A percentile compares a stretch with the other conserved stretches of the same genome.
phyloP scores from a whole-genome alignment of 805 yeast genomes.

The Schwanniomyces pseudopolymorphus region DNA sequence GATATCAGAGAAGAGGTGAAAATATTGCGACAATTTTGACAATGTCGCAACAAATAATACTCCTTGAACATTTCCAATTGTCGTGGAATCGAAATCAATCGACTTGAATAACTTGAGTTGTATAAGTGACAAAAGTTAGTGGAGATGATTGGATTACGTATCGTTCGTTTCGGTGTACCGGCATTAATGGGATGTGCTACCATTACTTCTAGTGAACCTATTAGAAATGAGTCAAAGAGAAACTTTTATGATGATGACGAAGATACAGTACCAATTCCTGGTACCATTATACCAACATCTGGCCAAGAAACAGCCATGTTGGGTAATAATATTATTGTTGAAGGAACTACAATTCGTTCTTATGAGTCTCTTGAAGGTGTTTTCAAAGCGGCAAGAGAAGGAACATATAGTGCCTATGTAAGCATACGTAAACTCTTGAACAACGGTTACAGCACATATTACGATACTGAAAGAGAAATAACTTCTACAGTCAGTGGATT shows the following conservation, averaged over 20 bases:
- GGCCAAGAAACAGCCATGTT: constrained; percentile 41
- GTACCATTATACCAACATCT: constrained; percentile 46
- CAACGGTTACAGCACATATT: constrained; percentile 48
- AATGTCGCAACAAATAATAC: neutral
- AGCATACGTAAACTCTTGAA: constrained; percentile 36
- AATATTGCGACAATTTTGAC: neutral
- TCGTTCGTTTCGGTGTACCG: constrained; percentile 4
- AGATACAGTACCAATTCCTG: constrained; percentile 48
- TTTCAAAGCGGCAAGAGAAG: constrained; percentile 49
- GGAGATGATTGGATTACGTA: constrained; percentile 6
- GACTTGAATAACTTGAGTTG: neutral
- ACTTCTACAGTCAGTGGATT: constrained; percentile 62
- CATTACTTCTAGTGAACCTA: neutral
- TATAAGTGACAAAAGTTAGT: neutral
- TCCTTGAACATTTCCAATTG: neutral
- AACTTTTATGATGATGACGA: constrained; percentile 52
- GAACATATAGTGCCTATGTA: constrained; percentile 31
- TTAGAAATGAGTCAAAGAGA: constrained; percentile 26
- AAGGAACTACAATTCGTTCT: constrained; percentile 59
- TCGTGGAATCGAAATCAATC: neutral
- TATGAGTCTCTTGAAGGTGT: constrained; percentile 47
- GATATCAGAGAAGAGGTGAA: neutral
- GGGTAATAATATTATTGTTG: constrained; percentile 49
- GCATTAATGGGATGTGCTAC: neutral
- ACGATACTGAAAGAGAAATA: constrained; percentile 61